Percentiles rank a stretch among this genome's conserved stretches.
phyloP scores from a whole-genome alignment of 1,284 basidiomycete genomes.

The Cystobasidiaceae sp. region DNA sequence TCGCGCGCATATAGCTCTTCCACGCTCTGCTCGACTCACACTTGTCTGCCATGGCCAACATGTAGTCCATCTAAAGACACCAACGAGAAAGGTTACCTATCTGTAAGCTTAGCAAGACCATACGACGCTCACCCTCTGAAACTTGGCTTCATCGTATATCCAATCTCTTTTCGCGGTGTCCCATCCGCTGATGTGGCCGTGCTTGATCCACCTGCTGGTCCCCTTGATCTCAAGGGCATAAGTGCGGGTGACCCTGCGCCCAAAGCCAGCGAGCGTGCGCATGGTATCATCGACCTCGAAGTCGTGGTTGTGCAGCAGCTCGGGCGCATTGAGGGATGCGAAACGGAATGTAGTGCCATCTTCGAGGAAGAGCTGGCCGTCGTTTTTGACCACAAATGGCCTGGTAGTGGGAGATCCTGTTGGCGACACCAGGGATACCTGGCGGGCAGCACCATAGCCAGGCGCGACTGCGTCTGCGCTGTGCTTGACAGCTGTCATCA shows the following conservation, averaged over 20 bases:
- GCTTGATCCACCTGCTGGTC: constrained; percentile 33
- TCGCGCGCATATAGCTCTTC: too few species aligned
- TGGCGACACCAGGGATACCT: too few species aligned
- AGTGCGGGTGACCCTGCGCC: constrained; percentile 39
- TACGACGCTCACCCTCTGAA: constrained; percentile 36
- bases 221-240: constrained; percentile 41
- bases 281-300: constrained; percentile 40
- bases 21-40: too few species aligned
- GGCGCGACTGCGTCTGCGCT: too few species aligned
- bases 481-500: too few species aligned
- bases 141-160: constrained; percentile 39
- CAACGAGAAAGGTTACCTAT: too few species aligned
- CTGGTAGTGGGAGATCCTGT: background rate
- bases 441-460: too few species aligned
- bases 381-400: constrained; percentile 9
- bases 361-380: constrained; percentile 12
- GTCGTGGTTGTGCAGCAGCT: constrained; percentile 39
- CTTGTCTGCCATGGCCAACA: constrained; percentile 38
- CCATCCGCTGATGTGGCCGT: constrained; percentile 42
- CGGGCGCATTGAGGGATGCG: constrained; percentile 38
- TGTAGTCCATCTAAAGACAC: constrained; percentile 25
- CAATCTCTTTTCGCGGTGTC: constrained; percentile 39
- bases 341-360: constrained; percentile 28
- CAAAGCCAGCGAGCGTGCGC: constrained; percentile 32
- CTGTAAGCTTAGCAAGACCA: constrained; percentile 1